These are phyloP conservation scores for Epichloe typhina DNA, from an alignment of 2,329 filamentous ascomycete genomes.

Conservation along the genomic window DNA sequence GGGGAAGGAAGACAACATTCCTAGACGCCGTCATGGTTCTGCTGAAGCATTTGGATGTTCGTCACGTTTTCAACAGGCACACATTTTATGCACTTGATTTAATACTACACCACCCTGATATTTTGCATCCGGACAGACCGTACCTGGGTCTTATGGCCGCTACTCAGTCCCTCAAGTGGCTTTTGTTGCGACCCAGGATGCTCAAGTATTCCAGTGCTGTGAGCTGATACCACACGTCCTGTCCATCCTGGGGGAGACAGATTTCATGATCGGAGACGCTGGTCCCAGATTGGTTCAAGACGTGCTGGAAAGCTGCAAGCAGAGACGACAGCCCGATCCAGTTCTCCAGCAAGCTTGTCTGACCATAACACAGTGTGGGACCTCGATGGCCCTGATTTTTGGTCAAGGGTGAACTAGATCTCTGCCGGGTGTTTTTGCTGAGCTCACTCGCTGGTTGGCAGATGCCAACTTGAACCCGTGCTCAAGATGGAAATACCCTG, in stretches of 20 bases:
- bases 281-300: conserved; percentile 15
- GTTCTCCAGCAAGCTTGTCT: conserved; percentile 11
- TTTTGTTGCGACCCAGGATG: conserved; percentile 8
- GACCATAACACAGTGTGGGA: conserved; percentile 17
- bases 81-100: conserved; percentile 18
- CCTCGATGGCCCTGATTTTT: conserved; percentile 1
- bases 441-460: too few relatives aligned
- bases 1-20: background rate
- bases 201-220: conserved; percentile 12
- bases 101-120: conserved; percentile 15
- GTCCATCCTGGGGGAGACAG: conserved; percentile 1
- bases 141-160: conserved; percentile 14
- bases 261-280: background rate
- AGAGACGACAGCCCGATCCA: conserved; percentile 9
- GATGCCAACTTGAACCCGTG: background rate
- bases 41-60: conserved; percentile 19
- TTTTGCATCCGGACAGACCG: conserved; percentile 12
- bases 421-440: background rate
- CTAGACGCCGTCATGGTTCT: conserved; percentile 17
- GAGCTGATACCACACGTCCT: conserved; percentile 10
- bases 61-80: conserved; percentile 15
- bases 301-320: conserved; percentile 11
- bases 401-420: background rate
- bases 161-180: conserved; percentile 6
- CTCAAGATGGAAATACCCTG: conserved; percentile 10